Base-by-base conservation (phyloP, 1,284 basidiomycete genomes). In the Ustilago bromivora region DNA sequence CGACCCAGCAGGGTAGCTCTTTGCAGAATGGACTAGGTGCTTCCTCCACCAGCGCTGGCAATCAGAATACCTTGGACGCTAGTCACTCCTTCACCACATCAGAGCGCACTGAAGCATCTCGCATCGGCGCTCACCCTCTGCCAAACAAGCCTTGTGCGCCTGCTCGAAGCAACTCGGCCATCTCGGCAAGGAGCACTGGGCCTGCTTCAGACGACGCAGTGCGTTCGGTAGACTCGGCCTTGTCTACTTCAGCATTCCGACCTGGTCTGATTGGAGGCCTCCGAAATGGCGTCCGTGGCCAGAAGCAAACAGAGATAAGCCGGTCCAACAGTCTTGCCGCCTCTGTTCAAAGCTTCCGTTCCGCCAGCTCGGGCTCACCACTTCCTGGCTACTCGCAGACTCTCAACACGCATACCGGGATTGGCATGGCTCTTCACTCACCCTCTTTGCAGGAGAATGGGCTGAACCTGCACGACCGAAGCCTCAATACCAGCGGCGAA, bases 241-340 rank as follows among this genome's bases (percentile, higher is more conserved):
- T 67, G 52, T 53, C 53, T 13, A 65, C 35, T 28, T 36, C 57
- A 2, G 59, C 60, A 4, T 35, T 57, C 23, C 62, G 66, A 32
- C 66, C 63, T 12, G 75, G 66, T 10, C 56, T 72, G 47, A 70
- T 77, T 13, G 75, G 71, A 31, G 65, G 57, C 1, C 38, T 57
- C 36, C 47, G 73, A 47, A 41, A 47, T 28, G 34, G 46, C 32
- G 6, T 35, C 28, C 62, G 58, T 13, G 35, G 47, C 1, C 64
- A 59, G 13, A 69, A 57, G 32, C 56, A 41, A 58, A 13, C 58
- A 19, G 64, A 74, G 1, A 41, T 74, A 15, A 66, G 52, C 56
- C 53, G 76, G n/a, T 73, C 71, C 64, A 78, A 78, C 71, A 74
- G 71, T 52, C 63, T 78, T 17, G 76, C 76, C 11, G 46, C 76